Conservation (phyloP, 2,329 filamentous ascomycete genomes). For the Phoma herbarum region DNA sequence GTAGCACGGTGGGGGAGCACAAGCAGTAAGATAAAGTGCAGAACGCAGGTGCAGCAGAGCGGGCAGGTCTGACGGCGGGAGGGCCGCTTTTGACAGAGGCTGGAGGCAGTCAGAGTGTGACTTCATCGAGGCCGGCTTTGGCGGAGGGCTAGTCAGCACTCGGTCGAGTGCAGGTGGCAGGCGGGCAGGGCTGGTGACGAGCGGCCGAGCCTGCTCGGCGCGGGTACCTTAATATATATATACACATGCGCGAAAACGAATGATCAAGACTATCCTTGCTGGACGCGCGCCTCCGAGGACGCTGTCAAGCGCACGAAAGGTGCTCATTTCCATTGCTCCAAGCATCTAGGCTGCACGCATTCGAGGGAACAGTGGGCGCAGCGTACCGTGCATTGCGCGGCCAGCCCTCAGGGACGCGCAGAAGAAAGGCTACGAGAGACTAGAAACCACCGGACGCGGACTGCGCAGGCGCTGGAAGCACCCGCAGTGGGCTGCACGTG, state of each 20-base stretch:
- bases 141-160: conserved; percentile 13
- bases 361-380: not conserved
- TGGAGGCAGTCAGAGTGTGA: conserved; percentile 9
- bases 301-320: conserved; percentile 17
- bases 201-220: conserved; percentile 13
- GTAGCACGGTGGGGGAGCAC: conserved; percentile 17
- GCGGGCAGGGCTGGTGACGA: conserved; percentile 29
- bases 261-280: conserved; percentile 18
- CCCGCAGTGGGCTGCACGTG: not conserved
- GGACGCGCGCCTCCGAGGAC: conserved; percentile 10
- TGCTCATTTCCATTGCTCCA: conserved; percentile 15
- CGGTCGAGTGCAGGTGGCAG: conserved; percentile 28
- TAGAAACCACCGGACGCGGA: not conserved
- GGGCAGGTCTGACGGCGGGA: conserved; percentile 32
- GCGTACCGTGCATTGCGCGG: conserved; percentile 7
- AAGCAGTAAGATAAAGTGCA: conserved; percentile 18
- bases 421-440: not conserved
- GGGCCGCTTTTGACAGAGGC: conserved; percentile 32
- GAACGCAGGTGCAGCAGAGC: conserved; percentile 6
- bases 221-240: conserved; percentile 41
- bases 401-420: not conserved
- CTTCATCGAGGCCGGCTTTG: conserved; percentile 9
- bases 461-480: not conserved
- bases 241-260: not conserved
- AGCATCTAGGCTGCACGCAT: not conserved